Conservation (phyloP, 805 yeast species). For the Lipomyces oligophaga region DNA sequence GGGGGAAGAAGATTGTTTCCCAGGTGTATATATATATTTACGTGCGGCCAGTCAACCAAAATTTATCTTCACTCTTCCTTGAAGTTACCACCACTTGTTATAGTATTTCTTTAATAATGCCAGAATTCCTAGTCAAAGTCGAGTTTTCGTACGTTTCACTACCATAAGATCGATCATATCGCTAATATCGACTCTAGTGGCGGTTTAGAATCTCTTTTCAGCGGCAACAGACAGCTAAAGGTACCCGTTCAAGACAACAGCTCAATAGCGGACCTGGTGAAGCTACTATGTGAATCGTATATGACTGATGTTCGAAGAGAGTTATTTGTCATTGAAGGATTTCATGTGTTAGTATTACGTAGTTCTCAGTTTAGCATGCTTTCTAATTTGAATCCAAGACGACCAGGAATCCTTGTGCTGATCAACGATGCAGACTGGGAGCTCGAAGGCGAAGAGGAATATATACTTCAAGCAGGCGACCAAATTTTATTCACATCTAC, state of each 20-base stretch:
- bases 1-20: too few relatives aligned
- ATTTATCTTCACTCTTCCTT: too few relatives aligned
- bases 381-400: constrained; percentile 28
- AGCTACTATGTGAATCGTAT: constrained; percentile 46
- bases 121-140: constrained; percentile 9
- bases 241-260: constrained; percentile 44
- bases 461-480: constrained; percentile 72
- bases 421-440: constrained; percentile 98
- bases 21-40: too few relatives aligned
- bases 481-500: constrained; percentile 85
- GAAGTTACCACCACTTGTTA: too few relatives aligned
- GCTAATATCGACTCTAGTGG: constrained; percentile 44
- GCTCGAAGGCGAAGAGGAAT: constrained; percentile 80
- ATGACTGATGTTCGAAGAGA: constrained; percentile 59
- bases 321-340: constrained; percentile 74
- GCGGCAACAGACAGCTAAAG: constrained; percentile 52
- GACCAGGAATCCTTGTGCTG: constrained; percentile 89
- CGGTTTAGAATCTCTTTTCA: constrained; percentile 78
- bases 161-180: background rate
- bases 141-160: constrained; percentile 16
- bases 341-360: constrained; percentile 44
- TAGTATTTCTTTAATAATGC: constrained; percentile 3
- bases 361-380: background rate
- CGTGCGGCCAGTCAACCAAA: too few relatives aligned
- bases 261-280: constrained; percentile 50